phyloP scores from a whole-genome alignment of 2,329 filamentous ascomycete species.

The Podosphaera aphanis region DNA sequence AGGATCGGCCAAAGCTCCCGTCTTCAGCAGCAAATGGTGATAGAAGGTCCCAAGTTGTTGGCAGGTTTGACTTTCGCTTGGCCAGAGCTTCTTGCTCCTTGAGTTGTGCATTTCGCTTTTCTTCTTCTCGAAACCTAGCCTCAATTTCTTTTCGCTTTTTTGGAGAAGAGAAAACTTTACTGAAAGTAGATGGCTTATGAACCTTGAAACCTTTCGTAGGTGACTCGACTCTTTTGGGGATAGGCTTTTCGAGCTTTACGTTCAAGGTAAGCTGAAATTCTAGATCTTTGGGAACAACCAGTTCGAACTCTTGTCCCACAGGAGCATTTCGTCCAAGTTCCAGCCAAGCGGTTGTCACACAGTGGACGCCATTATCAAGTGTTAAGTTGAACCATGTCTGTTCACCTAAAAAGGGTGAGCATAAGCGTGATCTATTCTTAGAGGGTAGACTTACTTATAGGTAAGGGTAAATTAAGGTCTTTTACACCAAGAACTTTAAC shows the following conservation, averaged over 20 bases:
- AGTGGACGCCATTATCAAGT: constrained; percentile 93
- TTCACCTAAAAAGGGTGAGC: constrained; percentile 33
- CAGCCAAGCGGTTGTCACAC: constrained; percentile 87
- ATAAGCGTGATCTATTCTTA: background rate
- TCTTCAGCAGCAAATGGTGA: constrained; percentile 73
- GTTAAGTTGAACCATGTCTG: constrained; percentile 87
- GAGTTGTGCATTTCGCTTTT: constrained; percentile 41
- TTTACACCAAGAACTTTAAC: constrained; percentile 98
- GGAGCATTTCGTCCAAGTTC: constrained; percentile 79
- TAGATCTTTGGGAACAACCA: constrained; percentile 91
- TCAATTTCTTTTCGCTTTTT: constrained; percentile 95
- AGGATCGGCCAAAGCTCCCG: constrained; percentile 82
- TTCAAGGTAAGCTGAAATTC: constrained; percentile 96
- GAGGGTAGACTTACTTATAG: constrained; percentile 46
- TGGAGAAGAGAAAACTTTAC: constrained; percentile 75
- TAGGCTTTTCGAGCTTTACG: constrained; percentile 72
- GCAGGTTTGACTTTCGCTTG: constrained; percentile 36
- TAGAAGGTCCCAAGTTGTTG: constrained; percentile 65
- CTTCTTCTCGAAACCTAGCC: constrained; percentile 58
- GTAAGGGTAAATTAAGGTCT: constrained; percentile 75
- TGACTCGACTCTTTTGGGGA: constrained; percentile 30
- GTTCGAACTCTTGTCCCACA: constrained; percentile 93
- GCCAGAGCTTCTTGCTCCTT: constrained; percentile 40
- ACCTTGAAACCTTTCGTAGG: constrained; percentile 40
- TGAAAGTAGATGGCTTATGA: constrained; percentile 69